Conservation (phyloP, 495 filamentous ascomycete genomes). For the Penicillium alfredii region DNA sequence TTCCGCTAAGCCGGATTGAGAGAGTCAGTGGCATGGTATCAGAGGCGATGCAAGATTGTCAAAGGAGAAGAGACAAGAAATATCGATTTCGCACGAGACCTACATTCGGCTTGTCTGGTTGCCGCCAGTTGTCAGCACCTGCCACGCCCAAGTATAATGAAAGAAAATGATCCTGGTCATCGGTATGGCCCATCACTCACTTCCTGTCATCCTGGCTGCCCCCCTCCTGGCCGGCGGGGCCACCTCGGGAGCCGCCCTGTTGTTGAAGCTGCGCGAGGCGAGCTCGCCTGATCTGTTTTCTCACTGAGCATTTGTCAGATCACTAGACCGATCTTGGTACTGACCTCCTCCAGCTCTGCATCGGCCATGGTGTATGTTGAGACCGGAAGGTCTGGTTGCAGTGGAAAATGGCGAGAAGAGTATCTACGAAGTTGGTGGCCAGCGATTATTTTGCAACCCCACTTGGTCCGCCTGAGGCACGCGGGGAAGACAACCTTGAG, state of each 20-base stretch:
- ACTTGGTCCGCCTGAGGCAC: slow-evolving; percentile 21
- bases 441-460: slow-evolving; percentile 16
- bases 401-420: slow-evolving; percentile 1
- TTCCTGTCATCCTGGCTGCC: slow-evolving; percentile 60
- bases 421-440: slow-evolving; percentile 2
- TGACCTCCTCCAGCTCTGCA: slow-evolving; percentile 75
- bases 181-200: slow-evolving; percentile 28
- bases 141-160: neutral
- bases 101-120: slow-evolving; percentile 63
- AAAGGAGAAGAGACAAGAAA: slow-evolving; percentile 1
- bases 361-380: slow-evolving; percentile 61
- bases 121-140: neutral
- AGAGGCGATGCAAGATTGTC: neutral
- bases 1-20: slow-evolving; percentile 25
- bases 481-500: too few relatives aligned
- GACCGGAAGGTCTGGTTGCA: neutral
- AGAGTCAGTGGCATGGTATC: neutral
- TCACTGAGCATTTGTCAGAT: slow-evolving; percentile 1
- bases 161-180: too few relatives aligned
- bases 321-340: slow-evolving; percentile 1
- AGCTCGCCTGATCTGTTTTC: slow-evolving; percentile 71
- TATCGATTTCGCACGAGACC: slow-evolving; percentile 8
- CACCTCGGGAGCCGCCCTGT: slow-evolving; percentile 43
- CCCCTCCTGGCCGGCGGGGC: slow-evolving; percentile 35
- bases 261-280: slow-evolving; percentile 87